A percentile compares a stretch with the other conserved stretches of the same genome.
Evolutionary conservation across 371 early-diverging fungal genomes (phyloP).

Genomic region (Mucor circinelloides): DNA sequence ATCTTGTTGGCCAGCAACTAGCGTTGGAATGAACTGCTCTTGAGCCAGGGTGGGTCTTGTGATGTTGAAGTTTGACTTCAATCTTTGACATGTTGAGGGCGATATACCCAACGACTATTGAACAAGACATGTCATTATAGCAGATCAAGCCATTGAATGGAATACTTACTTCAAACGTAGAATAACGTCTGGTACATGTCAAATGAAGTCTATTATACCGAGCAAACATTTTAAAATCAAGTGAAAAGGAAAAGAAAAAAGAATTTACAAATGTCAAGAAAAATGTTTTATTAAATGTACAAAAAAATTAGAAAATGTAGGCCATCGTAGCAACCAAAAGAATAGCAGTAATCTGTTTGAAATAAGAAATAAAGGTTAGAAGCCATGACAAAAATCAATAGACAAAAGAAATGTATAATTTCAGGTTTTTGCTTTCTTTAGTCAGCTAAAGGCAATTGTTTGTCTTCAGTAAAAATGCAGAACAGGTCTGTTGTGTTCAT

Average conservation of each 20-base stretch:
- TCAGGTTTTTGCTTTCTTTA: not conserved
- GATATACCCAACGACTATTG: constrained; percentile 58
- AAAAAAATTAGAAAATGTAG: not conserved
- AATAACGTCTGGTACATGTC: constrained; percentile 2
- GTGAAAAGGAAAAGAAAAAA: not conserved
- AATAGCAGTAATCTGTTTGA: constrained; percentile 3
- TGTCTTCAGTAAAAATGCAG: constrained; percentile 37
- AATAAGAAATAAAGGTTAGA: constrained; percentile 4
- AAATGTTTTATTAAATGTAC: constrained; percentile 5
- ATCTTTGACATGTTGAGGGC: constrained; percentile 42
- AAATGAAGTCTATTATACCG: not conserved
- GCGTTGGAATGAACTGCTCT: constrained; percentile 55
- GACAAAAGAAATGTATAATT: not conserved
- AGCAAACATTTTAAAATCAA: constrained; percentile 3
- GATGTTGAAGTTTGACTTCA: constrained; percentile 49
- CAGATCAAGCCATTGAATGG: not conserved
- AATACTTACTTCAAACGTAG: constrained; percentile 25
- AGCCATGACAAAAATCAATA: not conserved
- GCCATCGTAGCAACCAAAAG: not conserved
- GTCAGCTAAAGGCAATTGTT: constrained; percentile 27
- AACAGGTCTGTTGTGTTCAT: constrained; percentile 37
- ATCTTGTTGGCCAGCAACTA: constrained; percentile 55
- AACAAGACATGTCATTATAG: not conserved
- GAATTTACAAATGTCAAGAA: not conserved
- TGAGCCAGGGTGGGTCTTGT: constrained; percentile 57